Base-by-base conservation (phyloP, 2,329 filamentous ascomycete species). In the Phialocephala sp. region DNA sequence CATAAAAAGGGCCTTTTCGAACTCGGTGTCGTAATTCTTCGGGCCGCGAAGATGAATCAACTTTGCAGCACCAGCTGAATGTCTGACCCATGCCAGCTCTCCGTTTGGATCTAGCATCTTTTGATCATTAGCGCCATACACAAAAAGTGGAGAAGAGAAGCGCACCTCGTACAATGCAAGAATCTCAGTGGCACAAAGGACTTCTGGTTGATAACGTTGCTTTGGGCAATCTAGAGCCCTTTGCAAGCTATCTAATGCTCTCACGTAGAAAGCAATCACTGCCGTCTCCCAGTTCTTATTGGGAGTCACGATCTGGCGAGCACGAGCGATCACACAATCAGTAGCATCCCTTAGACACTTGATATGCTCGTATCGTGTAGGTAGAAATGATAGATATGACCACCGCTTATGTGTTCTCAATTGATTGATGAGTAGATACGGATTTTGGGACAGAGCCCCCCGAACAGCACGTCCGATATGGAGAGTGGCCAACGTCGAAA, bases 1-100 rank as follows among this genome's bases (percentile, higher is more conserved):
- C 15, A 77, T 71, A 32, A 79, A 77, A 4, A 79, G 69, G 0
- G 77, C 70, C 63, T 76, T 77, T 57, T 79, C 77, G 61, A 76
- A 78, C 8, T 78, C 76, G 1, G 76, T 75, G 2, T 67, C 68
- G 59, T 78, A 79, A 8, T 68, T 68, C 8, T 66, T 52, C 2
- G 76, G 72, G 3, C 72, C 75, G 6, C 76, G 74, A 56, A 77
- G 67, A 57, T 72, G 69, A 11, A 79, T 73, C 2, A 79, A 64
- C 18, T 69, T 69, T 1, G 73, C 72, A 6, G 76, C 75, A 6
- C 77, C 76, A 22, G 73, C 70, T 11, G 76, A 63, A 66, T 79
- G 77, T 4, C 74, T 71, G n/a, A 72, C 68, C 63, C 76, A 79
- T 12, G 75, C 74, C 5, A 58, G 67, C 35, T 72, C 62, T n/a